A percentile compares a stretch with the other conserved stretches of the same genome.
phyloP scores from a whole-genome alignment of 2,329 filamentous ascomycete species.

The Fusarium torreyae region DNA sequence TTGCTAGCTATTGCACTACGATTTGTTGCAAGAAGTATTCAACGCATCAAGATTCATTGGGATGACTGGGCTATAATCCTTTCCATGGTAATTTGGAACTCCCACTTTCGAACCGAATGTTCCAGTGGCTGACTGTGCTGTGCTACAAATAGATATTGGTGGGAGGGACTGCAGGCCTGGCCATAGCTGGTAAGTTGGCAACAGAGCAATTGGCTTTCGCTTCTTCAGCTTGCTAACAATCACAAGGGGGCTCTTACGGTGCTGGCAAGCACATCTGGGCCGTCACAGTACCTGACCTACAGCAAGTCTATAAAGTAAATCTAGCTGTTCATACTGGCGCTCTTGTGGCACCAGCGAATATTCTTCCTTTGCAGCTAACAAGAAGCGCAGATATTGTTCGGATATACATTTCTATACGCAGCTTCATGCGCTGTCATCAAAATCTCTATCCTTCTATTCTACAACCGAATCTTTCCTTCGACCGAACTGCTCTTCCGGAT shows the following conservation, averaged over 20 bases:
- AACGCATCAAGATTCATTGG: constrained; percentile 5
- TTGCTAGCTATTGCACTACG: constrained; percentile 1
- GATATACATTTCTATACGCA: constrained; percentile 22
- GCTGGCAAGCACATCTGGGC: constrained; percentile 30
- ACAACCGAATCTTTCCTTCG: constrained; percentile 21
- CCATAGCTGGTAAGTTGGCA: constrained; percentile 7
- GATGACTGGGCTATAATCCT: constrained; percentile 30
- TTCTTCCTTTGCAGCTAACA: not conserved
- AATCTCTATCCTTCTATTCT: constrained; percentile 36
- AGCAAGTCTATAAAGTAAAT: constrained; percentile 18
- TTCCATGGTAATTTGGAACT: not conserved
- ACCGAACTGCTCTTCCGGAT: not conserved
- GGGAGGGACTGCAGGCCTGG: constrained; percentile 14
- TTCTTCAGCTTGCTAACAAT: not conserved
- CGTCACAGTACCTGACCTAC: constrained; percentile 1
- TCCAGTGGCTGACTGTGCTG: not conserved
- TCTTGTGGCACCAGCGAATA: too few species aligned
- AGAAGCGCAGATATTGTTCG: constrained; percentile 2
- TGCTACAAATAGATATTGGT: constrained; percentile 4
- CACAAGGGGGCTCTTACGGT: constrained; percentile 11
- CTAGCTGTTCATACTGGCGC: too few species aligned
- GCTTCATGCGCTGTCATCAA: constrained; percentile 17
- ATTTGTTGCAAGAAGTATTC: constrained; percentile 13
- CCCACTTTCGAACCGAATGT: not conserved
- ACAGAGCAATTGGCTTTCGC: fast-evolving